phyloP scores from a whole-genome alignment of 2,329 filamentous ascomycete genomes.

The Teratosphaeria pseudoeucalypti region DNA sequence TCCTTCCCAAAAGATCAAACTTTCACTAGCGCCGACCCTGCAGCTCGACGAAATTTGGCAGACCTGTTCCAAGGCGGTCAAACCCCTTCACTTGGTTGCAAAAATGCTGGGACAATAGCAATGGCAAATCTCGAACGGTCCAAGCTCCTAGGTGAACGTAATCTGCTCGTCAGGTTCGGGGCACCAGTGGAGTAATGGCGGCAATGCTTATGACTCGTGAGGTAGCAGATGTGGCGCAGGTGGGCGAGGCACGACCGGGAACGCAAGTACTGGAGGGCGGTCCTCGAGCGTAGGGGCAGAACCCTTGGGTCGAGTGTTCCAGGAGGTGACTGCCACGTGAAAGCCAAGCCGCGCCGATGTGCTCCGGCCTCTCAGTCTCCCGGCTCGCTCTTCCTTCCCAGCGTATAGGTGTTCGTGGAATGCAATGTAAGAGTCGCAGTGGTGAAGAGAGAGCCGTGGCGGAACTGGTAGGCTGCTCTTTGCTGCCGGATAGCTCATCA shows the following conservation, averaged over 20 bases:
- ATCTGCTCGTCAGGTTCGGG: background rate
- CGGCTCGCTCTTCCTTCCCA: background rate
- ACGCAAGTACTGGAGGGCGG: background rate
- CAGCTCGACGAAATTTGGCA: background rate
- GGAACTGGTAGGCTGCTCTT: background rate
- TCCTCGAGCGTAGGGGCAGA: background rate
- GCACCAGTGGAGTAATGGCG: background rate
- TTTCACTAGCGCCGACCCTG: background rate
- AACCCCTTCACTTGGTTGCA: background rate
- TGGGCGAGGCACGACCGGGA: background rate
- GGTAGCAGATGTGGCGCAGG: background rate
- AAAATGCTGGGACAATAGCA: background rate
- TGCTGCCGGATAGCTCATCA: background rate
- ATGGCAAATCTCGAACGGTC: background rate
- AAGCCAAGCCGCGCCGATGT: background rate
- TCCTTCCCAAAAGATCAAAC: background rate
- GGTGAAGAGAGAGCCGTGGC: background rate
- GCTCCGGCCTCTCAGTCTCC: background rate
- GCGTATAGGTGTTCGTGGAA: background rate
- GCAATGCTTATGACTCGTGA: background rate
- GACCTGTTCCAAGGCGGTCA: background rate
- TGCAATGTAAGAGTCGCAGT: background rate
- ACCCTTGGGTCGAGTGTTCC: background rate
- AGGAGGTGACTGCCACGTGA: background rate
- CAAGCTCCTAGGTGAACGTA: background rate